phyloP scores from a whole-genome alignment of 2,329 filamentous ascomycete genomes.

The Fusarium palustre region DNA sequence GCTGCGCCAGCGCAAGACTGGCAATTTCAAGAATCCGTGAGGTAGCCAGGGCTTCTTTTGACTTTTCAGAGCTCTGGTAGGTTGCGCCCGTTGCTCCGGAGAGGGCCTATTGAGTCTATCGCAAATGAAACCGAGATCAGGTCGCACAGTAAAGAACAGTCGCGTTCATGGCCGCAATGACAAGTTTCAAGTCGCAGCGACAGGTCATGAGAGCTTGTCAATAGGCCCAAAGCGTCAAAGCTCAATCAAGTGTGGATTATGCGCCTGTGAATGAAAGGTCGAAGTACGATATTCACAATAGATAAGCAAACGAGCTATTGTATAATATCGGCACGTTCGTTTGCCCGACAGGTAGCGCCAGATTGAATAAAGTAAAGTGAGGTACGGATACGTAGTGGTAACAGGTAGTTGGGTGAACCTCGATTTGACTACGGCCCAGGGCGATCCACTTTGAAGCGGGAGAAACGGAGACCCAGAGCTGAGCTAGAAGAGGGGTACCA shows the following conservation, averaged over 20 bases:
- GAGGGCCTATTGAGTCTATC: conserved; percentile 27
- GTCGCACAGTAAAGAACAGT: conserved; percentile 30
- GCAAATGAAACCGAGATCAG: conserved; percentile 27
- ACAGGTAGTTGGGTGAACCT: conserved; percentile 1
- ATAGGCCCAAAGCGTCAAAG: not conserved
- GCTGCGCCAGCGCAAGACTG: conserved; percentile 42
- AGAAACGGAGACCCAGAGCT: conserved; percentile 29
- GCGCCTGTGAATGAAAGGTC: not conserved
- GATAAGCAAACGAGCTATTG: conserved; percentile 17
- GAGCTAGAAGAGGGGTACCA: conserved; percentile 9
- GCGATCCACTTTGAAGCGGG: conserved; percentile 34
- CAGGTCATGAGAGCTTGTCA: conserved; percentile 3
- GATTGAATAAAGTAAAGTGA: conserved; percentile 32
- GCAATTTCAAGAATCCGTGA: conserved; percentile 17
- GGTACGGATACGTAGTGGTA: not conserved
- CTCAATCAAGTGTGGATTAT: not conserved
- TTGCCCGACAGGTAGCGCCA: conserved; percentile 28
- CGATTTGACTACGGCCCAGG: conserved; percentile 21
- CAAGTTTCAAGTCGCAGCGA: conserved; percentile 12
- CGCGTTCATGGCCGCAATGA: conserved; percentile 27
- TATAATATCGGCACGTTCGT: conserved; percentile 24
- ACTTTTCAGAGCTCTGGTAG: conserved; percentile 8
- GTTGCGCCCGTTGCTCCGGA: conserved; percentile 3
- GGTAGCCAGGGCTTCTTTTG: conserved; percentile 1
- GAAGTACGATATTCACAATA: conserved; percentile 5